Evolutionary conservation across 768 basidiomycete genomes (phyloP).

Genomic region (Lactarius indigo): DNA sequence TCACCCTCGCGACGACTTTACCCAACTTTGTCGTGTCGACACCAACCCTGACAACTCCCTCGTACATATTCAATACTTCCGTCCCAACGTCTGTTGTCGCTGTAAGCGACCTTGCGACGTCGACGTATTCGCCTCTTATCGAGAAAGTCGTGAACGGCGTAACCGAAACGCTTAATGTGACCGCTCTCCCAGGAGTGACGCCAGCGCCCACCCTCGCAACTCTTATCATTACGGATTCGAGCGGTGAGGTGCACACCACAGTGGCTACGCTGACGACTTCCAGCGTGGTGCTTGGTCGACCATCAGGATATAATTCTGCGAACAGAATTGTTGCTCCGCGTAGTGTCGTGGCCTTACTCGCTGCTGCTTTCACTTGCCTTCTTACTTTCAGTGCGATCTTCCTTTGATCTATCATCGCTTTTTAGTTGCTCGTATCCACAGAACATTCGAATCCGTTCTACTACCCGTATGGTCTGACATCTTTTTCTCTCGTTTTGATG

Average conservation of each 20-base stretch:
- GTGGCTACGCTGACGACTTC: conserved; percentile 46
- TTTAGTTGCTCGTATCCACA: conserved; percentile 1
- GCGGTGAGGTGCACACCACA: conserved; percentile 51
- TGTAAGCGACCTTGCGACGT: conserved; percentile 60
- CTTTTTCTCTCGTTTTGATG: conserved; percentile 2
- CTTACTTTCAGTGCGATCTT: not conserved
- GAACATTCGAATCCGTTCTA: not conserved
- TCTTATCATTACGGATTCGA: conserved; percentile 51
- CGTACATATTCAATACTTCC: conserved; percentile 69
- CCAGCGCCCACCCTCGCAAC: conserved; percentile 52
- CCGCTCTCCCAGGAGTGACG: conserved; percentile 55
- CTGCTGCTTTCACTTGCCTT: conserved; percentile 7
- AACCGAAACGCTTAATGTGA: conserved; percentile 39
- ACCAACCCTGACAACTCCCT: conserved; percentile 57
- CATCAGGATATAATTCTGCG: conserved; percentile 45
- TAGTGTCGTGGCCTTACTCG: not conserved
- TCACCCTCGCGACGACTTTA: conserved; percentile 62
- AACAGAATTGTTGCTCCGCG: not conserved
- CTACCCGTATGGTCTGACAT: not conserved
- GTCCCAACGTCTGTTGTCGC: conserved; percentile 44
- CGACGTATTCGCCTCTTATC: conserved; percentile 64
- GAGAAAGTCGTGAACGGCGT: conserved; percentile 13
- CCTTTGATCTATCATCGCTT: conserved; percentile 8
- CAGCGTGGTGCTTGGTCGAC: conserved; percentile 56
- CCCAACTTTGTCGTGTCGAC: conserved; percentile 70